These are phyloP conservation scores for Przewalskia tangutica DNA, from an alignment of 257 asterid species.

Conservation along the genomic window DNA sequence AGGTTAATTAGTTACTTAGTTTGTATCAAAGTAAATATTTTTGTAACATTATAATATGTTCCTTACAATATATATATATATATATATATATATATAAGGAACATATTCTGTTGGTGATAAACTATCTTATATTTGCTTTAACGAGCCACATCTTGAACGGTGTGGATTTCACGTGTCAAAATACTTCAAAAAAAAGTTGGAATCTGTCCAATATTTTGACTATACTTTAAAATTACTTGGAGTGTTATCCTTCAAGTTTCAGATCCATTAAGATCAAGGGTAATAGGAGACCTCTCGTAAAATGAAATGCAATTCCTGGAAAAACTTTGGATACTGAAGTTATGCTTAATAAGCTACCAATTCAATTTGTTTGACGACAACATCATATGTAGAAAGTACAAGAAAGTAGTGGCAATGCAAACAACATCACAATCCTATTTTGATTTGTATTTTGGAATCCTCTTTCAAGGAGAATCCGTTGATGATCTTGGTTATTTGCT, in stretches of 20 bases:
- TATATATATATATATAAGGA: too few species aligned
- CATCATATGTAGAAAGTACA: not conserved
- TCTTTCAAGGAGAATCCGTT: not conserved
- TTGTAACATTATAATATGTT: too few species aligned
- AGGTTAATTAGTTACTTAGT: too few species aligned
- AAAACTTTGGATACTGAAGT: not conserved
- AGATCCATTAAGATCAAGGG: not conserved
- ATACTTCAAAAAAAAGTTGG: not conserved
- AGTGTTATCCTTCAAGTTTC: not conserved
- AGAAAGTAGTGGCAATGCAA: not conserved
- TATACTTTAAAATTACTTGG: not conserved
- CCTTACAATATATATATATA: too few species aligned
- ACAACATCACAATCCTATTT: not conserved
- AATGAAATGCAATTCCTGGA: not conserved
- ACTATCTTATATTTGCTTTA: not conserved
- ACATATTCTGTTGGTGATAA: not conserved
- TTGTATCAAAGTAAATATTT: too few species aligned
- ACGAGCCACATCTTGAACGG: not conserved
- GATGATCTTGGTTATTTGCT: not conserved
- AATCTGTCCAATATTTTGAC: not conserved
- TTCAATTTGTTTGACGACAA: not conserved
- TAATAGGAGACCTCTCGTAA: not conserved
- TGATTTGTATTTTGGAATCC: not conserved
- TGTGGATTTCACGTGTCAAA: not conserved
- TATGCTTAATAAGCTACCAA: not conserved